A percentile compares a stretch with the other conserved stretches of the same genome.
phyloP scores from a whole-genome alignment of 306 rosid genomes.

The Rosa rugosa region DNA sequence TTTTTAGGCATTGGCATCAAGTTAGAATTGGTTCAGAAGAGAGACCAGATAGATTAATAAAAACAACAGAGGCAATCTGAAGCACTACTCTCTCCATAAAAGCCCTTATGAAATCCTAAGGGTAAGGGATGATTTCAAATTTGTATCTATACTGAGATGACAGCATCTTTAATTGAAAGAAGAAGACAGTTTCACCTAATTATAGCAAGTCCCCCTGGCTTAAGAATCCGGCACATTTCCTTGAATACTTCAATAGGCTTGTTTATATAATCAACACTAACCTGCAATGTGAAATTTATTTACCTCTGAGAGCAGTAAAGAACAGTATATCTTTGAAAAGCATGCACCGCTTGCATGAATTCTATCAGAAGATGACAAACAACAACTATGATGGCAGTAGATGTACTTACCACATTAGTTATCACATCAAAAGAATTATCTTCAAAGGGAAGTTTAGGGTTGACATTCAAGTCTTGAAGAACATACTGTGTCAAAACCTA shows the following conservation, averaged over 20 bases:
- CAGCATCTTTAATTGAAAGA: neutral
- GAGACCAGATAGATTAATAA: neutral
- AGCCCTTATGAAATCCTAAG: neutral
- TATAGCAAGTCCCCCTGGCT: constrained; percentile 79
- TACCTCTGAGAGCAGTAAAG: neutral
- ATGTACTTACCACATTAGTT: constrained; percentile 64
- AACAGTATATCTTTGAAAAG: neutral
- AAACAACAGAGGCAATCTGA: neutral
- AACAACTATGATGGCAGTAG: neutral
- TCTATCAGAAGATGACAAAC: neutral
- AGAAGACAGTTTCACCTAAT: constrained; percentile 47
- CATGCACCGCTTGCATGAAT: neutral
- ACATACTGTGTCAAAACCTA: constrained; percentile 70
- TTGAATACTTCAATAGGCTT: constrained; percentile 73
- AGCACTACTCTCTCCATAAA: neutral
- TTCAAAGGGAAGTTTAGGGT: constrained; percentile 65
- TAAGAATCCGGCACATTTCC: constrained; percentile 67
- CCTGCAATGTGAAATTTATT: constrained; percentile 40
- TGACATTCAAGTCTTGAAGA: constrained; percentile 72
- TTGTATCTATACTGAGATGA: neutral
- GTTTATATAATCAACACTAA: constrained; percentile 77
- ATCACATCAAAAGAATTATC: constrained; percentile 71
- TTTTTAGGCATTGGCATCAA: neutral
- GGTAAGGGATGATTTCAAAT: neutral
- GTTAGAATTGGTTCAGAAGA: constrained; percentile 16